Conservation (phyloP, 1,284 basidiomycete genomes). For the Ustilago loliicola region DNA sequence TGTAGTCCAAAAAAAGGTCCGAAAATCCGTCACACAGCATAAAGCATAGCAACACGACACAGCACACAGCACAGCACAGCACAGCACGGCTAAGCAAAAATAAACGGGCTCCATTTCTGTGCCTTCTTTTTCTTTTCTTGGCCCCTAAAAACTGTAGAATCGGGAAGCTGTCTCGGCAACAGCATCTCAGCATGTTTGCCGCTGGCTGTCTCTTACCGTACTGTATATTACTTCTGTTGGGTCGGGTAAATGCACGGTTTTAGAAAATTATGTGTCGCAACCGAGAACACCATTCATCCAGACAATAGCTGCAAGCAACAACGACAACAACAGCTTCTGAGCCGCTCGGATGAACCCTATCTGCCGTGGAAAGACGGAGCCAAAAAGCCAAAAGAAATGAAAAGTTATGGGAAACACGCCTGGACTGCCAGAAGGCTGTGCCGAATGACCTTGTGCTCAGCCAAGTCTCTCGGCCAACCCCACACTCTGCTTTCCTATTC, state of each 20-base stretch:
- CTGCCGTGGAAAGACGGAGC: constrained; percentile 7
- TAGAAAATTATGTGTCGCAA: not conserved
- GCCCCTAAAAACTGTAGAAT: not conserved
- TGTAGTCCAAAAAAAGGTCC: constrained; percentile 6
- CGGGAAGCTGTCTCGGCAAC: constrained; percentile 6
- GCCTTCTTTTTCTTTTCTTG: constrained; percentile 1
- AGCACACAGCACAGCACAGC: constrained; percentile 10
- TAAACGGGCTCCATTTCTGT: not conserved
- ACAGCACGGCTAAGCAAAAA: constrained; percentile 15
- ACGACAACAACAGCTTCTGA: too few relatives aligned
- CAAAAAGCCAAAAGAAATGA: not conserved
- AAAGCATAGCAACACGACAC: constrained; percentile 2
- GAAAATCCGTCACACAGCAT: constrained; percentile 8
- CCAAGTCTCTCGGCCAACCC: not conserved
- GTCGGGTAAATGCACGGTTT: not conserved
- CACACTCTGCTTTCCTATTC: too few relatives aligned
- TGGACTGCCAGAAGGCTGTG: constrained; percentile 13
- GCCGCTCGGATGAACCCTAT: constrained; percentile 7
- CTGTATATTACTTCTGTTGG: not conserved
- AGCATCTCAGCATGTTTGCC: not conserved
- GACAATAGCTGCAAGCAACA: too few relatives aligned
- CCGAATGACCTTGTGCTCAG: constrained; percentile 16
- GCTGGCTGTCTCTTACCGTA: too few relatives aligned
- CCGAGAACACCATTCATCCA: not conserved
- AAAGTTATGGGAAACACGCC: not conserved